Evolutionary conservation across 2,329 filamentous ascomycete species (phyloP), one percentile per base, ranked within the genome.

Genomic region (Blumeria hordei): DNA sequence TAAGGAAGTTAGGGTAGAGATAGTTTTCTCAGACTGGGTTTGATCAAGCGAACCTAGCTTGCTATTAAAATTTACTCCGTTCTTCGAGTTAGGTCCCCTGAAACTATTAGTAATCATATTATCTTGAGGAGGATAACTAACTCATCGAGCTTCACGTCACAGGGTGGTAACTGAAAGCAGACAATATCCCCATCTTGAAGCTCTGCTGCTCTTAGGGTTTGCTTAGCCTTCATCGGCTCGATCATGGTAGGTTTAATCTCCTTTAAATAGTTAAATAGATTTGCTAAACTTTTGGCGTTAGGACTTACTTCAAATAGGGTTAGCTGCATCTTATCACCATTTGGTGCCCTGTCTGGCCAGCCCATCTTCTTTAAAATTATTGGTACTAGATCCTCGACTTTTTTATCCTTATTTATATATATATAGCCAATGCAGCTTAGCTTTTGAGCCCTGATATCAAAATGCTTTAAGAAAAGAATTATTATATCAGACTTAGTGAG

Each of bases 161-260:
- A 16, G 12, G 34, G 10, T 34, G 50, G 71, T 57, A 78, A 77
- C 66, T 98, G 92, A 69, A 96, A 95, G 65, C 88, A 94, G 56
- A 98, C 80, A 61, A 98, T 94, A 64, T 98, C 92, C 52, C 92
- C 92, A 63, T 98, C 90, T 66, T 96, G 90, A 28, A 98, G 83
- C 67, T 98, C 93, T 1, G 92, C 92, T 57, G 85, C 81, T 60
- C 88, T 85, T 57, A 98, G 74, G 0, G 88, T 87, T 64, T 87
- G 80, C 70, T 94, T 96, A 0, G 82, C 77, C 69, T 95, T 96
- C 72, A 98, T 83, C 6, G 78, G 75, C 65, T 98, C 93, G 60
- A 98, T 94, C 88, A 96, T 96, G 57, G 80, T 85, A 54, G 88
- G 88, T 69, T 96, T 98, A 69, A 98, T 96, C 71, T 98, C 92